Evolutionary conservation across 192 early-diverging fungal genomes (phyloP).

Genomic region (Rhizophagus clarus): DNA sequence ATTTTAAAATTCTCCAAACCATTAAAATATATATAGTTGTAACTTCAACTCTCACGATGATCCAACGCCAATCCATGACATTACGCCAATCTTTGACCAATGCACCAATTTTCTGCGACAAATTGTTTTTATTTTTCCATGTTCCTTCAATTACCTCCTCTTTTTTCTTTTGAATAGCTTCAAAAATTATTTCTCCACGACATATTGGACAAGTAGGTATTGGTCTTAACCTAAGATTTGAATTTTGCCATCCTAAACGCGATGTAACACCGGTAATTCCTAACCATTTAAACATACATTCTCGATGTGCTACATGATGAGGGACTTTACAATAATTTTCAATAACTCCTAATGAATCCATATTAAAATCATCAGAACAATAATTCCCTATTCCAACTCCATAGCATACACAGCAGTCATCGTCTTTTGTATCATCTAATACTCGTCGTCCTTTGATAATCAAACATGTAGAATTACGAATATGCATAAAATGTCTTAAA

Average conservation of each 20-base stretch:
- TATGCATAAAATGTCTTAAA: slow-evolving; percentile 20
- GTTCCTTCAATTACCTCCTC: neutral
- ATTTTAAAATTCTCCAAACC: slow-evolving; percentile 26
- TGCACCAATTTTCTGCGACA: neutral
- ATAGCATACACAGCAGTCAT: slow-evolving; percentile 24
- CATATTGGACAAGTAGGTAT: slow-evolving; percentile 15
- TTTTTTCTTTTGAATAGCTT: slow-evolving; percentile 4
- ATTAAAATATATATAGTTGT: slow-evolving; percentile 15
- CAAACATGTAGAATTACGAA: slow-evolving; percentile 10
- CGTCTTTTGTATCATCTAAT: slow-evolving; percentile 9
- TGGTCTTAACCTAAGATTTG: neutral
- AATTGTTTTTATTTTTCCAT: neutral
- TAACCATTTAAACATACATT: slow-evolving; percentile 23
- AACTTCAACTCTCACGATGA: neutral
- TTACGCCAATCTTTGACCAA: slow-evolving; percentile 26
- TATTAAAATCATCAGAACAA: neutral
- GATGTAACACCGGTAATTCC: neutral
- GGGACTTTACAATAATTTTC: slow-evolving; percentile 29
- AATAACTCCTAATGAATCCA: neutral
- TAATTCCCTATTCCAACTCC: slow-evolving; percentile 21
- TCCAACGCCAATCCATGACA: slow-evolving; percentile 22
- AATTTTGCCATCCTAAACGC: neutral
- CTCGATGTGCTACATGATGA: slow-evolving; percentile 25
- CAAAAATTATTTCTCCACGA: slow-evolving; percentile 11
- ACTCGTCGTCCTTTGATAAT: slow-evolving; percentile 14